Percentiles rank a stretch among this genome's conserved stretches.
These are phyloP conservation scores for Nothophytophthora sp. DNA, from an alignment of 352 stramenopile genomes.

Conservation along the genomic window DNA sequence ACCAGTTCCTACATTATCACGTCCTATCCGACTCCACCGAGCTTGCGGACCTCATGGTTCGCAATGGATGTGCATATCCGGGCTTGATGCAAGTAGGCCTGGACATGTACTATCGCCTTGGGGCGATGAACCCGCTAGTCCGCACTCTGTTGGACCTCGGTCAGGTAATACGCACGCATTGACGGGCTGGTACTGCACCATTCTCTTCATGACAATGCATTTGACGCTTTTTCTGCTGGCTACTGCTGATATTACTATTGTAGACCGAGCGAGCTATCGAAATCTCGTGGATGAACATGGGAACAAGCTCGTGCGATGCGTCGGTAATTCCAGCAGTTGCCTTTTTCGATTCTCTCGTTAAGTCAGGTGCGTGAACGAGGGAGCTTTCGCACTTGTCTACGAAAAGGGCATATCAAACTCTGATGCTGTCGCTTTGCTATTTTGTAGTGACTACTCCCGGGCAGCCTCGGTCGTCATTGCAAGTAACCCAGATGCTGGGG, in stretches of 20 bases:
- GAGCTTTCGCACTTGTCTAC: not conserved
- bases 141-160: slow-evolving; percentile 46
- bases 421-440: not conserved
- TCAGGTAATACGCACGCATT: slow-evolving; percentile 29
- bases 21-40: slow-evolving; percentile 56
- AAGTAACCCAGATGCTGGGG: slow-evolving; percentile 48
- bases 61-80: slow-evolving; percentile 17
- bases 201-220: not conserved
- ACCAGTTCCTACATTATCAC: slow-evolving; percentile 67
- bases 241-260: not conserved
- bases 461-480: slow-evolving; percentile 21
- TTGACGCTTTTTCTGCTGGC: not conserved
- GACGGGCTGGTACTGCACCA: not conserved
- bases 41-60: slow-evolving; percentile 57
- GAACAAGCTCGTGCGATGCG: slow-evolving; percentile 34
- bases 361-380: slow-evolving; percentile 13
- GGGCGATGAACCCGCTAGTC: slow-evolving; percentile 44
- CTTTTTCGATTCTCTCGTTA: slow-evolving; percentile 54
- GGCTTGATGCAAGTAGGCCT: slow-evolving; percentile 56
- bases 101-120: slow-evolving; percentile 70
- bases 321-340: slow-evolving; percentile 36
- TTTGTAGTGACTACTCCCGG: slow-evolving; percentile 26
- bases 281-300: slow-evolving; percentile 52
- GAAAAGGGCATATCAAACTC: no score
- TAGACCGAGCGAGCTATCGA: slow-evolving; percentile 45